These are phyloP conservation scores for Lathyrus tuberosus DNA, from an alignment of 306 rosid species.

Conservation along the genomic window DNA sequence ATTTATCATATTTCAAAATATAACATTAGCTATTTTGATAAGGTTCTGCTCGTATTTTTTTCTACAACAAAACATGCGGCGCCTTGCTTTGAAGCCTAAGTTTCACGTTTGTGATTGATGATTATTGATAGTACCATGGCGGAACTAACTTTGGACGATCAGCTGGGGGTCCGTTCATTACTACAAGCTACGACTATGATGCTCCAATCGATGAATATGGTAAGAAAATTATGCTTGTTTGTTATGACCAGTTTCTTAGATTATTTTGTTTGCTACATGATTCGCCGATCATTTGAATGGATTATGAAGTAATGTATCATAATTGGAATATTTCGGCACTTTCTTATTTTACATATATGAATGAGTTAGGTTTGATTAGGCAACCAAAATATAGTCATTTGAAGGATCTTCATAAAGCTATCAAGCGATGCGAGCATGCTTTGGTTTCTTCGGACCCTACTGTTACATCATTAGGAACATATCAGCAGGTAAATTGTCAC, in stretches of 20 bases:
- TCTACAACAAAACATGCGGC: not conserved
- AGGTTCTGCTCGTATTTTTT: not conserved
- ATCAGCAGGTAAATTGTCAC: slow-evolving; percentile 65
- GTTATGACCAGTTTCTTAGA: slow-evolving; percentile 3
- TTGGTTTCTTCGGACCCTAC: slow-evolving; percentile 81
- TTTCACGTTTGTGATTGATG: slow-evolving; percentile 31
- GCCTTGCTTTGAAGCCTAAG: slow-evolving; percentile 30
- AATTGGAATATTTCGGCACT: slow-evolving; percentile 8
- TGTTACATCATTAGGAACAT: slow-evolving; percentile 68
- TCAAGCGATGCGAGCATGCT: slow-evolving; percentile 79
- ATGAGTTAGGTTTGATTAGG: slow-evolving; percentile 70
- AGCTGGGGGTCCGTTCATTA: slow-evolving; percentile 95
- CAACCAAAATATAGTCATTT: slow-evolving; percentile 87
- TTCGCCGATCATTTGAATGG: slow-evolving; percentile 19
- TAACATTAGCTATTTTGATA: not conserved
- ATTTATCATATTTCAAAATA: not conserved
- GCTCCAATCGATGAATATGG: slow-evolving; percentile 98
- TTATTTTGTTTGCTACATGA: slow-evolving; percentile 13
- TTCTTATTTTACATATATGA: not conserved
- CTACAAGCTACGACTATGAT: slow-evolving; percentile 94
- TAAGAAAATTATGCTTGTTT: slow-evolving; percentile 45
- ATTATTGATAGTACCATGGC: slow-evolving; percentile 82
- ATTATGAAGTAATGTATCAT: slow-evolving; percentile 3
- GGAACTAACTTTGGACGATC: slow-evolving; percentile 98
- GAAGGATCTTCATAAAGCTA: slow-evolving; percentile 78